Percentiles rank a stretch among this genome's conserved stretches.
Evolutionary conservation across 1,139 yeast genomes (phyloP).

Genomic region (Protomyces pachydermus): DNA sequence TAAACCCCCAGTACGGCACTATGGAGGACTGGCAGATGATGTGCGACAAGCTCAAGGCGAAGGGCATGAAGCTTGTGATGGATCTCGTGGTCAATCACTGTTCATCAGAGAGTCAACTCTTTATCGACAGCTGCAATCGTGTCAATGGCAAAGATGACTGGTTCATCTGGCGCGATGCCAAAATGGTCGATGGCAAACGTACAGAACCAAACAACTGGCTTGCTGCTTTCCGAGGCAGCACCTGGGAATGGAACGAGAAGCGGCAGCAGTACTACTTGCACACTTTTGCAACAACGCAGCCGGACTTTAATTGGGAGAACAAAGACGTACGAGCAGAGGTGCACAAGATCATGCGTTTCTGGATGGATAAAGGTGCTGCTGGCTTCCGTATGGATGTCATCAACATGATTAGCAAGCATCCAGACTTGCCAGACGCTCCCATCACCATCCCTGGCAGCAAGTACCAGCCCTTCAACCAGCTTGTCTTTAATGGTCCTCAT

Average conservation of each 20-base stretch:
- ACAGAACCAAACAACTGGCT: constrained; percentile 58
- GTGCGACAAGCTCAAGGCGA: constrained; percentile 48
- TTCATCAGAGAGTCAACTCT: constrained; percentile 55
- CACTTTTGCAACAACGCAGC: constrained; percentile 52
- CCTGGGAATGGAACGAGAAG: constrained; percentile 54
- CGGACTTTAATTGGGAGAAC: constrained; percentile 60
- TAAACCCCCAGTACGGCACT: constrained; percentile 53
- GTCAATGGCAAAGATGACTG: constrained; percentile 54
- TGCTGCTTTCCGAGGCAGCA: constrained; percentile 46
- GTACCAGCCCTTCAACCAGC: constrained; percentile 44
- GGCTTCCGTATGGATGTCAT: constrained; percentile 59
- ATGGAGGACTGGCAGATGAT: constrained; percentile 50
- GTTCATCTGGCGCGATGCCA: constrained; percentile 55
- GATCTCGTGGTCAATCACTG: constrained; percentile 60
- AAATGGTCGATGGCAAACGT: constrained; percentile 47
- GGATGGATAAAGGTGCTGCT: constrained; percentile 56
- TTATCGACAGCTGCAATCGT: constrained; percentile 52
- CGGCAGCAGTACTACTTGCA: constrained; percentile 54
- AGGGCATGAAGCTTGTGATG: constrained; percentile 52
- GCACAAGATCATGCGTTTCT: constrained; percentile 49
- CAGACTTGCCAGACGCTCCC: constrained; percentile 50
- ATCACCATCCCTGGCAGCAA: constrained; percentile 44
- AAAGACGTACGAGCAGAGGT: constrained; percentile 51
- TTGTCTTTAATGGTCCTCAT: constrained; percentile 49
- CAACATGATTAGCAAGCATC: constrained; percentile 51